Evolutionary conservation across 306 rosid genomes (phyloP).

Genomic region (Pyrus betulifolia): DNA sequence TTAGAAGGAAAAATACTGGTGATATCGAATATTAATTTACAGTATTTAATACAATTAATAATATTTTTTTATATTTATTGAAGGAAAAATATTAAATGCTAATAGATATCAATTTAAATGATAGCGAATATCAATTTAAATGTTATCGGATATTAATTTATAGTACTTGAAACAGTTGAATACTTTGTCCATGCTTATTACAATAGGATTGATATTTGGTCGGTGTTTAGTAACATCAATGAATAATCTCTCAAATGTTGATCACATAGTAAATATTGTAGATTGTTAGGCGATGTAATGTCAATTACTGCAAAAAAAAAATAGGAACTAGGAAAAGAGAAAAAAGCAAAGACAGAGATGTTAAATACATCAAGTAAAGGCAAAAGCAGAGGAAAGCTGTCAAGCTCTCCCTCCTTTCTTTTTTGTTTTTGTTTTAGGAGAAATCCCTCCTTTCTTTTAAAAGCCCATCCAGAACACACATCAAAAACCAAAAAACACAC

Average conservation of each 20-base stretch:
- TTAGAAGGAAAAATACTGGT: too few relatives aligned
- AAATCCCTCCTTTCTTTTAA: constrained; percentile 36
- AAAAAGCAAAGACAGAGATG: background rate
- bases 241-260: too few relatives aligned
- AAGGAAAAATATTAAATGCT: background rate
- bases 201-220: background rate
- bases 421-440: background rate
- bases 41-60: too few relatives aligned
- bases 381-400: constrained; percentile 53
- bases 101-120: too few relatives aligned
- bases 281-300: background rate
- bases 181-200: background rate
- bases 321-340: constrained; percentile 9
- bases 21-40: background rate
- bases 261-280: background rate
- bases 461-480: constrained; percentile 20
- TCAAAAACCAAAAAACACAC: background rate
- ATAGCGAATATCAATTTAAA: background rate
- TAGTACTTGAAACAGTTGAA: too few relatives aligned
- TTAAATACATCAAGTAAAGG: constrained; percentile 25
- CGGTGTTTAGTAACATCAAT: too few relatives aligned
- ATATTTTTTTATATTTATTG: too few relatives aligned
- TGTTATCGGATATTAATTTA: too few relatives aligned
- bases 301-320: background rate
- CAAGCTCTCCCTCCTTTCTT: constrained; percentile 32